These are phyloP conservation scores for Fusarium coicis DNA, from an alignment of 2,329 filamentous ascomycete species.

Conservation along the genomic window DNA sequence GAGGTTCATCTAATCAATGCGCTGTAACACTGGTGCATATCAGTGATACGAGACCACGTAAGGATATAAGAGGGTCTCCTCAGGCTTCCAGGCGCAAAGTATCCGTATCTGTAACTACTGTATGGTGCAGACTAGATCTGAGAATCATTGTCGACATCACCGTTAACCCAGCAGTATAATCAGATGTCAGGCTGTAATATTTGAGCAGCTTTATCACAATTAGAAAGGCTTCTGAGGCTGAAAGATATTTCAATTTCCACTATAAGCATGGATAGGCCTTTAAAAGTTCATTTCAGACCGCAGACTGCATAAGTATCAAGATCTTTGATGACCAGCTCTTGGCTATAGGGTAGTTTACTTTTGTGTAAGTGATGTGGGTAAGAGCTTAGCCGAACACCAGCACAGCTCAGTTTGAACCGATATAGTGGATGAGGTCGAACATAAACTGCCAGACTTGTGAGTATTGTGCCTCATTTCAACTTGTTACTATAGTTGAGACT, in stretches of 20 bases:
- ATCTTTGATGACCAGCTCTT: not conserved
- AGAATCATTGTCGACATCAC: fast-evolving
- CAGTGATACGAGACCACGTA: not conserved
- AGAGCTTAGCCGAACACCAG: not conserved
- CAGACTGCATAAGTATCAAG: not conserved
- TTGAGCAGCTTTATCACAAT: not conserved
- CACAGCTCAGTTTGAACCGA: not conserved
- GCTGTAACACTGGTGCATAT: not conserved
- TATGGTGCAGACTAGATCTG: fast-evolving
- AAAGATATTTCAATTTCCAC: fast-evolving
- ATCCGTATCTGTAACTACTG: not conserved
- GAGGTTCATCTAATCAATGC: too few species aligned
- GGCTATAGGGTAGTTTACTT: not conserved
- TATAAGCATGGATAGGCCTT: too few species aligned
- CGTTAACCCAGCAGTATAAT: too few species aligned
- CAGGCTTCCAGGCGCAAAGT: not conserved
- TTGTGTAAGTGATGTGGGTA: not conserved
- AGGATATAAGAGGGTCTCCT: too few species aligned
- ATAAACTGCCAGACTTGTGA: fast-evolving
- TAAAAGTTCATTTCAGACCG: not conserved
- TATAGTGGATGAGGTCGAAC: fast-evolving
- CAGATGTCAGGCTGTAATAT: fast-evolving
- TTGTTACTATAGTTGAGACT: not conserved
- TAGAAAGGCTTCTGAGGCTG: not conserved
- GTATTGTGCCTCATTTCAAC: fast-evolving